phyloP scores from a whole-genome alignment of 2,329 filamentous ascomycete species.

The Aspergillus fumigatiaffinis region DNA sequence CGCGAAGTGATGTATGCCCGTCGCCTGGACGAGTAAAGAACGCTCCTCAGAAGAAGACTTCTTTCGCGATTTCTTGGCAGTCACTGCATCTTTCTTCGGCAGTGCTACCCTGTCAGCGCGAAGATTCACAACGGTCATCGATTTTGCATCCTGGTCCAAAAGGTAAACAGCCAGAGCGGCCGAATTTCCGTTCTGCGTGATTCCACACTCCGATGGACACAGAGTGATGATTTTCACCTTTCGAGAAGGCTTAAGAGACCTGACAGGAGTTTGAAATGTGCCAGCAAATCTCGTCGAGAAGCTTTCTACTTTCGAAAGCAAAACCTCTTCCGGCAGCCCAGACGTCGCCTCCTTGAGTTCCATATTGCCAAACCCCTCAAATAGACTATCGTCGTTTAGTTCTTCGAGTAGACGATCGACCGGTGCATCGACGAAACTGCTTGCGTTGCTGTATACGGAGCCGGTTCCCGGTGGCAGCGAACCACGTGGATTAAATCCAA shows the following conservation, averaged over 20 bases:
- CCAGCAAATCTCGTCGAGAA: constrained; percentile 54
- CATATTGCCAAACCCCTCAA: constrained; percentile 68
- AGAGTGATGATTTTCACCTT: constrained; percentile 60
- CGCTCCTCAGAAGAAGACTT: constrained; percentile 18
- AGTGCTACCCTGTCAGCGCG: constrained; percentile 47
- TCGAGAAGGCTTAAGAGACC: constrained; percentile 17
- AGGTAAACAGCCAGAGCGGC: constrained; percentile 54
- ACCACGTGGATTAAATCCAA: constrained; percentile 50
- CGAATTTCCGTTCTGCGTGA: constrained; percentile 28
- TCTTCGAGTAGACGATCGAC: constrained; percentile 68
- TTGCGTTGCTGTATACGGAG: constrained; percentile 47
- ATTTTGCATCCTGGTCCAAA: constrained; percentile 64
- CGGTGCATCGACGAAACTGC: constrained; percentile 64
- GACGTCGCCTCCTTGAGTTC: constrained; percentile 70
- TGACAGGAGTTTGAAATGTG: constrained; percentile 24
- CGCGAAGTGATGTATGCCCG: constrained; percentile 55
- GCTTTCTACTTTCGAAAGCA: constrained; percentile 66
- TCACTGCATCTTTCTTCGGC: constrained; percentile 23
- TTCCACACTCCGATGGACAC: constrained; percentile 41
- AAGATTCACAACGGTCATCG: constrained; percentile 64
- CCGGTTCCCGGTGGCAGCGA: constrained; percentile 52
- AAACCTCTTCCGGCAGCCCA: constrained; percentile 67
- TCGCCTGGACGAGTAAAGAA: constrained; percentile 32
- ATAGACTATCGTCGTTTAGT: constrained; percentile 57
- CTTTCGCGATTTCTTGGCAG: constrained; percentile 25